Evolutionary conservation across 1,284 basidiomycete species (phyloP).

Genomic region (Agaricales sp.): DNA sequence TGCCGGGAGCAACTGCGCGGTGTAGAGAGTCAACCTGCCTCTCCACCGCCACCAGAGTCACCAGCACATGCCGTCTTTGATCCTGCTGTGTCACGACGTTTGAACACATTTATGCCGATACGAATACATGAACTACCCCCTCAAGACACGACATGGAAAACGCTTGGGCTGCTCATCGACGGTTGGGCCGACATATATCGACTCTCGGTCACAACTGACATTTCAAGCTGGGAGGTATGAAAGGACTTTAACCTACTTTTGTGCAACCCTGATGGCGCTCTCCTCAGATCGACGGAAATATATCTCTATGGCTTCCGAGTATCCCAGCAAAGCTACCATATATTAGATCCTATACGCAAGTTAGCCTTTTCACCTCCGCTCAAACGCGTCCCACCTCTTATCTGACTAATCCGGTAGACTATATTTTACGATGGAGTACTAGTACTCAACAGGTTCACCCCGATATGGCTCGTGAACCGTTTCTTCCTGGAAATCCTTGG

Average conservation of each 20-base stretch:
- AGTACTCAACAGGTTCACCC: constrained; percentile 40
- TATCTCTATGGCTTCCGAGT: constrained; percentile 34
- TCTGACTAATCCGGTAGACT: constrained; percentile 26
- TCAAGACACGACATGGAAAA: constrained; percentile 41
- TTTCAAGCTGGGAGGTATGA: constrained; percentile 56
- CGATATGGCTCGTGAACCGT: constrained; percentile 48
- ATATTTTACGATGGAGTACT: constrained; percentile 47
- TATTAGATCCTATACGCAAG: constrained; percentile 53
- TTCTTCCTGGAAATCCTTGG: constrained; percentile 60
- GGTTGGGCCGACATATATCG: constrained; percentile 45
- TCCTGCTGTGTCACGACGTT: constrained; percentile 53
- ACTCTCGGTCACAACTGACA: constrained; percentile 31
- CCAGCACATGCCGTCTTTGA: constrained; percentile 53
- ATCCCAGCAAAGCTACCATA: constrained; percentile 36
- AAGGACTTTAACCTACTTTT: background rate
- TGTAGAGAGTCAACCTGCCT: constrained; percentile 26
- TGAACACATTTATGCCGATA: constrained; percentile 70
- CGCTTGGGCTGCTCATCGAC: constrained; percentile 38
- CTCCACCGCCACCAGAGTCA: constrained; percentile 32
- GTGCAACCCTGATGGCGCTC: background rate
- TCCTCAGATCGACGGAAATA: constrained; percentile 37
- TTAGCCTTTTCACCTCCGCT: constrained; percentile 15
- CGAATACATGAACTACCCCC: constrained; percentile 45
- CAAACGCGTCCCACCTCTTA: constrained; percentile 7
- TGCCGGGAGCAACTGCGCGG: constrained; percentile 32